These are phyloP conservation scores for Fomitopsis betulina DNA, from an alignment of 1,284 basidiomycete species.

Conservation along the genomic window DNA sequence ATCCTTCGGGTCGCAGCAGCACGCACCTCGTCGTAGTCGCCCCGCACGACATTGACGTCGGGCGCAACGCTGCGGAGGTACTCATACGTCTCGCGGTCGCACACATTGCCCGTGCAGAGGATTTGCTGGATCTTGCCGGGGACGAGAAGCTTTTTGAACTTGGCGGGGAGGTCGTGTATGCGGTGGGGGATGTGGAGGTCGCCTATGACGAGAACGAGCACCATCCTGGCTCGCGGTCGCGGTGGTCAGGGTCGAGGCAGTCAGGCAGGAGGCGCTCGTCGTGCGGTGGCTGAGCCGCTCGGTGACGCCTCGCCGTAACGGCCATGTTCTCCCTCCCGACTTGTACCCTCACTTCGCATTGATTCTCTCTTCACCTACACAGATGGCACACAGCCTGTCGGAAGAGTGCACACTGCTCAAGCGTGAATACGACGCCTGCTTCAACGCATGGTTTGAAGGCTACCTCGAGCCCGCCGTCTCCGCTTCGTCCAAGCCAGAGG, in stretches of 20 bases:
- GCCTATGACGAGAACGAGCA: constrained; percentile 27
- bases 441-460: constrained; percentile 95
- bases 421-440: constrained; percentile 87
- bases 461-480: constrained; percentile 80
- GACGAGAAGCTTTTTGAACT: constrained; percentile 96
- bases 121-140: constrained; percentile 99
- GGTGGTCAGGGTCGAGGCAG: background rate
- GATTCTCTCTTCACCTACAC: background rate
- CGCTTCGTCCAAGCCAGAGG: constrained; percentile 22
- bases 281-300: background rate
- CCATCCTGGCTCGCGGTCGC: constrained; percentile 3
- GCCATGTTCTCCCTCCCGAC: background rate
- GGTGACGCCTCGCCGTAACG: background rate
- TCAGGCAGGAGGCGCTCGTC: background rate
- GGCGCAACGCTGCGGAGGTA: constrained; percentile 94
- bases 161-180: constrained; percentile 86
- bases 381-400: constrained; percentile 71
- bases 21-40: constrained; percentile 93
- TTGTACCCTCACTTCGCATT: background rate
- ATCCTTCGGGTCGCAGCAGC: background rate
- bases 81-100: constrained; percentile 96
- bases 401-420: constrained; percentile 87
- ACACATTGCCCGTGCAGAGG: constrained; percentile 95
- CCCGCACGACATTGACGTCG: constrained; percentile 89
- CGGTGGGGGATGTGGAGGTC: constrained; percentile 93